Evolutionary conservation across 805 yeast species (phyloP), one percentile per base, ranked within the genome.

Genomic region (Starmerella bombi): DNA sequence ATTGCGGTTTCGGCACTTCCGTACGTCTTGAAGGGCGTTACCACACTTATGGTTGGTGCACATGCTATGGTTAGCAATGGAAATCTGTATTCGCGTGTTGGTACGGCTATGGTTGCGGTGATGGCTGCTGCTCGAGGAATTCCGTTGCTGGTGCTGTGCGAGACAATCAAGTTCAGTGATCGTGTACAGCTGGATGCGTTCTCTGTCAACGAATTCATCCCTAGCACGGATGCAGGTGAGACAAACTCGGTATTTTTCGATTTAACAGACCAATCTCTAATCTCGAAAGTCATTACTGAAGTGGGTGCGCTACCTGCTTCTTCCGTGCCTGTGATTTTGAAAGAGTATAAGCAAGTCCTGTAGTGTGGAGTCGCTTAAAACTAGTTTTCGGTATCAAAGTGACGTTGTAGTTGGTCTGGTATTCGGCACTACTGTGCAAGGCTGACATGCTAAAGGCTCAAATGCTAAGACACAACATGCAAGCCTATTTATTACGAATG

Each of bases 31-130:
- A 80, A 78, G 51, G 85, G 82, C 58, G 88, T 91, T 25, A 91
- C 91, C 52, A 79, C 80, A 50, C 93, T 91, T 5, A 80, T 91
- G 59, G 66, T 91, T 27, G 98, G 98, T 14, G 97, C 97, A 0
- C 97, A 91, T 58, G 93, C 96, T 25, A 85, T 91, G 82, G 69
- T 91, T 42, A 84, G 96, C 7, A 91, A 91, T 57, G 98, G 98
- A 1, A 74, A 85, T 58, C 68, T 91, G 42, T 85, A 82, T 57
- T 81, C 96, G 1, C 73, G 98, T 46, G 96, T 84, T 15, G 98
- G 98, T 18, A 79, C 96, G 6, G 94, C 96, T 1, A 65, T 86
- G 62, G 73, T 91, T 34, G 93, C 97, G 7, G 82, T 88, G 83
- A 74, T 80, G 62, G 86, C 94, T 19, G 77, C 80, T 50, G 74